These are phyloP conservation scores for Boletellus sp. DNA, from an alignment of 1,284 basidiomycete species.

Conservation along the genomic window DNA sequence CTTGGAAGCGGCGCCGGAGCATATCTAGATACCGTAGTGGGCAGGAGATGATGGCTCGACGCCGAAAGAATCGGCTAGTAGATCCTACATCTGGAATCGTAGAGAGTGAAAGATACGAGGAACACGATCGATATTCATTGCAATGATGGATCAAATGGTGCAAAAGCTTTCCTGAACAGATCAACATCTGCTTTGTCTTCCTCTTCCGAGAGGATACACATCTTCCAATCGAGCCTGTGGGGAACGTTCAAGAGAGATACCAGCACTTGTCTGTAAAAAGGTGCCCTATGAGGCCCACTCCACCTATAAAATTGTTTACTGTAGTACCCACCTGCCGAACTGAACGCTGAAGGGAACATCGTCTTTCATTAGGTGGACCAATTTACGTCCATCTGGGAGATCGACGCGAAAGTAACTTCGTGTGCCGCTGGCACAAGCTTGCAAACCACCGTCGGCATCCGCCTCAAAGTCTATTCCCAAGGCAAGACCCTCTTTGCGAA, in stretches of 20 bases:
- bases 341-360: constrained; percentile 82
- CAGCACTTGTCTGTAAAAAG: constrained; percentile 63
- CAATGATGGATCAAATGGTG: constrained; percentile 59
- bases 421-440: constrained; percentile 47
- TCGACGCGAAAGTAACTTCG: constrained; percentile 88
- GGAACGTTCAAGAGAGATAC: constrained; percentile 69
- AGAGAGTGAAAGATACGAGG: not conserved
- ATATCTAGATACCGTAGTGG: constrained; percentile 18
- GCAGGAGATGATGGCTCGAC: not conserved
- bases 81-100: constrained; percentile 1
- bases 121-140: constrained; percentile 10
- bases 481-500: constrained; percentile 62
- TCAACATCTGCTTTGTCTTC: constrained; percentile 80
- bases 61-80: not conserved
- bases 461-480: constrained; percentile 65
- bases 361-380: constrained; percentile 82
- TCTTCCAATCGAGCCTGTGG: constrained; percentile 87
- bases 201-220: constrained; percentile 73
- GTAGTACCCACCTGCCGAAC: constrained; percentile 78
- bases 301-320: not conserved
- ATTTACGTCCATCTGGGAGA: constrained; percentile 78
- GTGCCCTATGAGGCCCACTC: not conserved
- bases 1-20: constrained; percentile 35
- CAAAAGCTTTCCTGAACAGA: constrained; percentile 80
- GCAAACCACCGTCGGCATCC: constrained; percentile 62